Base-by-base conservation (phyloP, 2,329 filamentous ascomycete species). In the Cryphonectria carpinicola region DNA sequence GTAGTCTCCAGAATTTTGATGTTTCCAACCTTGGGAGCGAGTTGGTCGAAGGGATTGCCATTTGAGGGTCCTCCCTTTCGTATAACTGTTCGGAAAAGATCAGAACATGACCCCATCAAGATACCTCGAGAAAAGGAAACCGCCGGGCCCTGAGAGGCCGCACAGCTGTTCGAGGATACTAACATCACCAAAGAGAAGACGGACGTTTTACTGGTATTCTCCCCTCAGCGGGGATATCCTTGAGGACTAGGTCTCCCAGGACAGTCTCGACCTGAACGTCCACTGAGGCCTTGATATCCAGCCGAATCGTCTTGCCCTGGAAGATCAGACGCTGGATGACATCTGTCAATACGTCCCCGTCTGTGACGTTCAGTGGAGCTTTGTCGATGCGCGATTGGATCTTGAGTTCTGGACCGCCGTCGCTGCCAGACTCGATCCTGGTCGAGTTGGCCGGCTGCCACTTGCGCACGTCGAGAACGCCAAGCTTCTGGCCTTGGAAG, bases 151-250 rank as follows among this genome's bases (percentile, higher is more conserved):
- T 70, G 61, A 65, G 17, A 63, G 52, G 64, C 65, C 63, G 52
- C 17, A 62, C 32, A 62, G 54, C 41, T 46, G 70, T 69, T 69
- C 71, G 74, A 73, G 77, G 77, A 74, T 78, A 83, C 80, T 81
- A 78, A 80, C 79, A 78, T 77, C 80, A 82, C 80, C 77, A 81
- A 84, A 87, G 84, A 82, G 85, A 86, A 82, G 85, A 93, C 95
- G 90, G 91, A 97, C 94, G 93, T 88, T 97, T 97, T 84, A 98
- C 89, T 82, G 93, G 93, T 78, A 99, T 90, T 77, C 91, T 88
- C 76, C 96, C 95, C 84, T 94, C 87, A 80, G 89, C 94, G 64
- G 95, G 95, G 77, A 99, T 92, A 75, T 92, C 90, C 80, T 93
- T 93, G 76, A 98, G 84, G 68, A 92, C 87, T 77, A 98, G 88